These are phyloP conservation scores for Tolypocladium endophyticum DNA, from an alignment of 2,329 filamentous ascomycete species.

Conservation along the genomic window DNA sequence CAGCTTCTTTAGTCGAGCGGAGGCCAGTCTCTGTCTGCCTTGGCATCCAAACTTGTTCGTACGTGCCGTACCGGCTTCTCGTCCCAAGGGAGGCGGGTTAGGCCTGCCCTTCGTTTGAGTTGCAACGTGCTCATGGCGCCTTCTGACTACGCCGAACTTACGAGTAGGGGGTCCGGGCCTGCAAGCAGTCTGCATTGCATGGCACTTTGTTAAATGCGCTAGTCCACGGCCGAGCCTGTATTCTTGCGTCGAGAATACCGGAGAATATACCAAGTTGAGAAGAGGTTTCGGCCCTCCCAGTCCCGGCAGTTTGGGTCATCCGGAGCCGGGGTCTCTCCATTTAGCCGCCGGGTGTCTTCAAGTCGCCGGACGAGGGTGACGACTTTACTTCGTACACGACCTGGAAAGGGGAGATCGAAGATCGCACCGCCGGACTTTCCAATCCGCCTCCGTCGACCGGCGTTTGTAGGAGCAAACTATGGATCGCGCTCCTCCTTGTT, in stretches of 20 bases:
- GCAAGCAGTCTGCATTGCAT: neutral
- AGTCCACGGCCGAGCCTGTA: neutral
- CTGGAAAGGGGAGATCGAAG: neutral
- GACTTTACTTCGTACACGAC: neutral
- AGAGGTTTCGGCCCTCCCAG: neutral
- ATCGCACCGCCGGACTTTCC: too few species aligned
- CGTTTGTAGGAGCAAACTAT: neutral
- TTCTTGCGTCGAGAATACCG: neutral
- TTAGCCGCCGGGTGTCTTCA: neutral
- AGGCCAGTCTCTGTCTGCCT: neutral
- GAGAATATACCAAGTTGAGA: neutral
- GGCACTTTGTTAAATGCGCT: neutral
- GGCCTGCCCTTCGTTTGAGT: neutral
- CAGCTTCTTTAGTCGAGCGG: neutral
- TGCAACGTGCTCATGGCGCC: neutral
- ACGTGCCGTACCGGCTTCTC: neutral
- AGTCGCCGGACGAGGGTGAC: neutral
- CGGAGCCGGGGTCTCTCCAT: neutral
- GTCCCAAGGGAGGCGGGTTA: neutral
- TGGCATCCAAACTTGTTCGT: neutral
- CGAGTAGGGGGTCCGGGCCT: neutral
- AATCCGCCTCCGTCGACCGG: too few species aligned
- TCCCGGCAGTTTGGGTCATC: neutral
- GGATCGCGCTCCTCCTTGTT: neutral
- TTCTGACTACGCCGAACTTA: neutral